Conservation (phyloP, 257 asterid genomes). For the Nicotiana knightiana region DNA sequence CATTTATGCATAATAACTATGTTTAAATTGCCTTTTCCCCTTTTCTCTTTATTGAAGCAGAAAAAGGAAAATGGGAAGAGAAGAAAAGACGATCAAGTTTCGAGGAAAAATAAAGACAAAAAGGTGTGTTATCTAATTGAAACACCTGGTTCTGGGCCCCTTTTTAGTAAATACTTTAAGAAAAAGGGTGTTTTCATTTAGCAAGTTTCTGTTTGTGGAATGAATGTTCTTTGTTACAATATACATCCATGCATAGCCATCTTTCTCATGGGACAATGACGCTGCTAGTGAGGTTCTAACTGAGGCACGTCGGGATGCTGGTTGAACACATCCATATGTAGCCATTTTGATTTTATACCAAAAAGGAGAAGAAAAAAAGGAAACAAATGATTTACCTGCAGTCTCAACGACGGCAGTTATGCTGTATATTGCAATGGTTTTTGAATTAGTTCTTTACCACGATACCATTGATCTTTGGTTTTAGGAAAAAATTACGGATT, state of each 20-base stretch:
- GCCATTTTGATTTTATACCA: not conserved
- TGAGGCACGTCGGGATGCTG: not conserved
- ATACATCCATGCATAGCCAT: not conserved
- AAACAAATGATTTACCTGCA: not conserved
- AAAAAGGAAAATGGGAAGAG: slow-evolving; percentile 79
- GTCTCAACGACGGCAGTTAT: not conserved
- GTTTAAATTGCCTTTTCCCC: not conserved
- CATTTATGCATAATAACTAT: not conserved
- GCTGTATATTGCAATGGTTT: not conserved
- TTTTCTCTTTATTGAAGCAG: slow-evolving; percentile 38
- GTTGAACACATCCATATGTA: not conserved
- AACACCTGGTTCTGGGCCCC: slow-evolving; percentile 3
- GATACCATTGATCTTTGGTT: slow-evolving; percentile 12
- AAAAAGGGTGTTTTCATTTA: not conserved
- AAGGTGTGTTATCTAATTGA: slow-evolving; percentile 42
- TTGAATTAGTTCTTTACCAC: slow-evolving; percentile 12
- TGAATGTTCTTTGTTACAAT: not conserved
- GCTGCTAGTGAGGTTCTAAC: not conserved
- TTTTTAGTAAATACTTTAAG: not conserved
- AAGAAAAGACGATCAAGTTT: slow-evolving; percentile 54
- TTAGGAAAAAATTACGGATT: slow-evolving; percentile 69
- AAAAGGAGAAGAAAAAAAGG: not conserved
- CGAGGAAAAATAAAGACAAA: slow-evolving; percentile 65
- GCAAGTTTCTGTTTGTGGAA: not conserved
- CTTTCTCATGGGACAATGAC: not conserved